These are phyloP conservation scores for Oldenlandia corymbosa DNA, from an alignment of 257 asterid genomes.

Conservation along the genomic window DNA sequence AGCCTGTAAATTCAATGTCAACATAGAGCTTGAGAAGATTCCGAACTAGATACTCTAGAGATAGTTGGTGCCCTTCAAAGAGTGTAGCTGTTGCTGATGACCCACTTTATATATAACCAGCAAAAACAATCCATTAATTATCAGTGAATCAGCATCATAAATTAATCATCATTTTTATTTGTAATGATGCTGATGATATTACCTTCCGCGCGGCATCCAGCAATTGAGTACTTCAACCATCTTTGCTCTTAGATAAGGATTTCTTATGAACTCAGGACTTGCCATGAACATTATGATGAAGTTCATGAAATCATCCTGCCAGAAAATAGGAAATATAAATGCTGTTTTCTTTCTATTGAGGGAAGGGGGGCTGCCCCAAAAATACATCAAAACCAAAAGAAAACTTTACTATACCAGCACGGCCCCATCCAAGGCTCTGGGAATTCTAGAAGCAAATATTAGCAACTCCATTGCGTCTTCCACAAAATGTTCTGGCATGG, in stretches of 20 bases:
- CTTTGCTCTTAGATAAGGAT: slow-evolving; percentile 96
- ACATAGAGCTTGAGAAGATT: slow-evolving; percentile 91
- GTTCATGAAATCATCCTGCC: slow-evolving; percentile 95
- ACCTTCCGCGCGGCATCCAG: slow-evolving; percentile 99
- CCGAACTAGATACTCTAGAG: slow-evolving; percentile 82
- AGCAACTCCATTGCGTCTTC: slow-evolving; percentile 98
- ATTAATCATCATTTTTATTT: too few species aligned
- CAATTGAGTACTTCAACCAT: slow-evolving; percentile 98
- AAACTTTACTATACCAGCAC: slow-evolving; percentile 43
- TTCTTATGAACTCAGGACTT: slow-evolving; percentile 81
- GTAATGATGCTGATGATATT: slow-evolving; percentile 1
- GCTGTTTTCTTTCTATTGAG: neutral
- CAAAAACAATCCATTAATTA: neutral
- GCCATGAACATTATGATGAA: slow-evolving; percentile 99
- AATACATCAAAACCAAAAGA: neutral
- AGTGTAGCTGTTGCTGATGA: slow-evolving; percentile 76
- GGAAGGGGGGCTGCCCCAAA: slow-evolving; percentile 11
- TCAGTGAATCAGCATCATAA: neutral
- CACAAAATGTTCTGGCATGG: slow-evolving; percentile 91
- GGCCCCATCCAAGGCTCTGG: slow-evolving; percentile 93
- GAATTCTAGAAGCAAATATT: slow-evolving; percentile 87
- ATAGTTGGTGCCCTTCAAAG: slow-evolving; percentile 86
- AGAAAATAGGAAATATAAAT: slow-evolving; percentile 12
- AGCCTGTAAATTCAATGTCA: slow-evolving; percentile 96
- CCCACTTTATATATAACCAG: slow-evolving; percentile 46